phyloP scores from a whole-genome alignment of 805 yeast species.

The Schwanniomyces polymorphus region DNA sequence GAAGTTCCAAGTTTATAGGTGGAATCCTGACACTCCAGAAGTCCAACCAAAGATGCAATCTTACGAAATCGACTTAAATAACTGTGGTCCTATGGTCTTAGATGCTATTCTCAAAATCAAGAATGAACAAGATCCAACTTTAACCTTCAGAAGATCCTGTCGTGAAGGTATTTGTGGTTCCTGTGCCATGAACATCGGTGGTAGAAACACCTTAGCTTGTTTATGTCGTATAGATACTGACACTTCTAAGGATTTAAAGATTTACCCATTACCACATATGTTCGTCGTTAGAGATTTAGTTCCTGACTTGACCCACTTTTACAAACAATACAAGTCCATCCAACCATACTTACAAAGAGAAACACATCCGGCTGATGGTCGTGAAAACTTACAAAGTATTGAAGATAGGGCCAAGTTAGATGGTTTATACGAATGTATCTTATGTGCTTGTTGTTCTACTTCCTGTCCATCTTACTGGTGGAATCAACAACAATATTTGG shows the following conservation, averaged over 20 bases:
- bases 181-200: constrained; percentile 99
- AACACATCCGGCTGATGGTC: constrained; percentile 80
- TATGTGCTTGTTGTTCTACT: constrained; percentile 98
- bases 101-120: constrained; percentile 94
- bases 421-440: constrained; percentile 95
- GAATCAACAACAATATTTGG: constrained; percentile 98
- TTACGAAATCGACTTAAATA: constrained; percentile 81
- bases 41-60: constrained; percentile 84
- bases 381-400: constrained; percentile 86
- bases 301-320: constrained; percentile 96
- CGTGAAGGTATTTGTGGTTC: constrained; percentile 99
- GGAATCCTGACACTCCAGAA: constrained; percentile 97
- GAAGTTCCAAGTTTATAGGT: constrained; percentile 90
- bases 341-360: constrained; percentile 94
- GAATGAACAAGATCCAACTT: constrained; percentile 93
- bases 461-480: constrained; percentile 99
- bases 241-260: constrained; percentile 70
- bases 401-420: constrained; percentile 95
- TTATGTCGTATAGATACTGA: constrained; percentile 89
- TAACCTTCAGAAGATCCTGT: constrained; percentile 97
- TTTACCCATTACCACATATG: constrained; percentile 98
- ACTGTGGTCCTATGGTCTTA: constrained; percentile 96
- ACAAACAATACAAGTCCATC: constrained; percentile 97
- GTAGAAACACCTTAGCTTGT: constrained; percentile 95
- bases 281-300: constrained; percentile 95